Evolutionary conservation across 768 basidiomycete genomes (phyloP).

Genomic region (Suillus plorans): DNA sequence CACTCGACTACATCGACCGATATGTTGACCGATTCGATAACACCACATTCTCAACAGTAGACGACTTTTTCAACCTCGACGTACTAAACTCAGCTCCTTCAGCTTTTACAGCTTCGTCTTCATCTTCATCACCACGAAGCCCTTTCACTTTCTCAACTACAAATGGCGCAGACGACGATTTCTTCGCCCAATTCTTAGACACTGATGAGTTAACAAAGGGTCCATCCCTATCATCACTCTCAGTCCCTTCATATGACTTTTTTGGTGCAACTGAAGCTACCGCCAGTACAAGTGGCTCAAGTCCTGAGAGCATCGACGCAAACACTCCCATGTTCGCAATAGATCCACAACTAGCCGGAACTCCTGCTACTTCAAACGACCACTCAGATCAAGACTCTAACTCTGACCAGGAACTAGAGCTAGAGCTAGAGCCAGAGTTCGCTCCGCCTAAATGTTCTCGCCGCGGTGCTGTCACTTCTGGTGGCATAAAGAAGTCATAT

Average conservation of each 20-base stretch:
- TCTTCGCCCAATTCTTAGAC: conserved; percentile 49
- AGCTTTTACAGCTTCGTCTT: conserved; percentile 29
- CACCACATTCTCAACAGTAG: conserved; percentile 34
- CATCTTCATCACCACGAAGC: conserved; percentile 44
- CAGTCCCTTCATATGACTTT: conserved; percentile 39
- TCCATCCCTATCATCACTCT: conserved; percentile 25
- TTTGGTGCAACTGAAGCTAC: conserved; percentile 34
- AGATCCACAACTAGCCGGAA: conserved; percentile 76
- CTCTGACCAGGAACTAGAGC: conserved; percentile 37
- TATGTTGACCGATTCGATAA: conserved; percentile 10
- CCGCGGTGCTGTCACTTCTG: conserved; percentile 69
- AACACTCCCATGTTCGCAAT: conserved; percentile 46
- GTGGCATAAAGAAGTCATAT: conserved; percentile 68
- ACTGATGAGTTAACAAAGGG: conserved; percentile 35
- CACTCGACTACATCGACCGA: conserved; percentile 10
- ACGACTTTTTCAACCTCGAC: conserved; percentile 69
- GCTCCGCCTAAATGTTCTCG: conserved; percentile 46
- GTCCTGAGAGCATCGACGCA: conserved; percentile 15
- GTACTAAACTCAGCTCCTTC: conserved; percentile 33
- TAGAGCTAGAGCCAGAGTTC: conserved; percentile 18
- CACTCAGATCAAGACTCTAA: conserved; percentile 34
- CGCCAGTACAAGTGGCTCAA: conserved; percentile 24
- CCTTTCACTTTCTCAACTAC: conserved; percentile 34
- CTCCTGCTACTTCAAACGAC: conserved; percentile 49
- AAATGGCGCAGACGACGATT: conserved; percentile 25